These are phyloP conservation scores for Rhizophlyctis rosea DNA, from an alignment of 192 early-diverging fungal genomes.

Conservation along the genomic window DNA sequence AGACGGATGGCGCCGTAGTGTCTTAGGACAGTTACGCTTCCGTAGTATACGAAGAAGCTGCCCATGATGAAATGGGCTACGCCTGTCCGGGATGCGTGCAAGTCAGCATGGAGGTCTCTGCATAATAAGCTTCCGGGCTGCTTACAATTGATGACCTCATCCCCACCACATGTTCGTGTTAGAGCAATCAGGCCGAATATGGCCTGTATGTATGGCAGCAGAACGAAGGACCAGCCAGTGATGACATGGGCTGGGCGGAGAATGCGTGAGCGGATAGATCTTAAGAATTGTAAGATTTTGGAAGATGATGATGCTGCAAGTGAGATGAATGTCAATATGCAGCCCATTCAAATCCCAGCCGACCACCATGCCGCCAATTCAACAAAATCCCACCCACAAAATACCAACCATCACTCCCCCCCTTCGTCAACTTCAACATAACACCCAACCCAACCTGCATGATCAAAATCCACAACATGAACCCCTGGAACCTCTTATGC, in stretches of 20 bases:
- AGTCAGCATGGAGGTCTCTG: too few relatives aligned
- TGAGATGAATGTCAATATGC: too few relatives aligned
- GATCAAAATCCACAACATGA: too few relatives aligned
- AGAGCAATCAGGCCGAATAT: conserved; percentile 8
- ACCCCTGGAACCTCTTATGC: neutral
- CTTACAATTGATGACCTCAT: conserved; percentile 4
- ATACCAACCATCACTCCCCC: too few relatives aligned
- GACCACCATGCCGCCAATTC: too few relatives aligned
- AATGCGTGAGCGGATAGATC: too few relatives aligned
- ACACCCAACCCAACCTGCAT: conserved; percentile 13
- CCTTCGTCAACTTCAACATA: conserved; percentile 9
- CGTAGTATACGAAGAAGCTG: conserved; percentile 4
- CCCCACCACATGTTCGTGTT: conserved; percentile 1
- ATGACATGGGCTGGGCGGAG: conserved; percentile 10
- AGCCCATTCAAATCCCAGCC: too few relatives aligned
- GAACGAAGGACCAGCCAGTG: neutral
- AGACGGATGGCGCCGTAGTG: neutral
- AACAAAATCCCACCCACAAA: too few relatives aligned
- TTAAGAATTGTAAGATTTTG: too few relatives aligned
- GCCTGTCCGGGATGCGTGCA: too few relatives aligned
- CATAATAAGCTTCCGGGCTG: too few relatives aligned
- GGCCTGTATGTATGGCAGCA: conserved; percentile 6
- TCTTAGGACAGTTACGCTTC: neutral
- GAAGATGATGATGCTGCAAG: too few relatives aligned
- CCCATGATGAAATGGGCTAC: conserved; percentile 16